A percentile compares a stretch with the other conserved stretches of the same genome.
Conservation (phyloP, 768 basidiomycete species). For the Kwoniella shandongensis region DNA sequence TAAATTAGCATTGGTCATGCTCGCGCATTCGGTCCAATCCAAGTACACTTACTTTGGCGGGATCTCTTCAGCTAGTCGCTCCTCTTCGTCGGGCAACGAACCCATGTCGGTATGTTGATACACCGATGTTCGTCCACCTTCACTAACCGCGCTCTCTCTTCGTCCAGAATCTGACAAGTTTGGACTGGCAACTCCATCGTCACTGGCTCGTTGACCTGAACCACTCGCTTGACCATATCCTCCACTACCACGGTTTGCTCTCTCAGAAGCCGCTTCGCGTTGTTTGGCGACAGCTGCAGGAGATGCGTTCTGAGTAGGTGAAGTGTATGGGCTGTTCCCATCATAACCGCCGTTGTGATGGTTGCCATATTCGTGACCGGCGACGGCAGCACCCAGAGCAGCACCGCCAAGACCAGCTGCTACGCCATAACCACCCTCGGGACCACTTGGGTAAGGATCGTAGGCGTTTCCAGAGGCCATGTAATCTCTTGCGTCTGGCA, state of each 20-base stretch:
- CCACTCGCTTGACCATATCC: conserved; percentile 9
- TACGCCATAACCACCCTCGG: conserved; percentile 40
- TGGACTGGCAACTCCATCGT: conserved; percentile 4
- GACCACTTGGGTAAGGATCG: conserved; percentile 27
- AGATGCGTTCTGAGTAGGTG: conserved; percentile 5
- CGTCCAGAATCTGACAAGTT: conserved; percentile 3
- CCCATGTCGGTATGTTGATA: conserved; percentile 47
- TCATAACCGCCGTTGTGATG: neutral
- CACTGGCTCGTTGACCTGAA: conserved; percentile 3
- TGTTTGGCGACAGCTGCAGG: conserved; percentile 33
- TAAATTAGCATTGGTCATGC: neutral
- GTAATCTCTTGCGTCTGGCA: conserved; percentile 44
- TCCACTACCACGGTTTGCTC: conserved; percentile 11
- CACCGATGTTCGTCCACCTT: conserved; percentile 18
- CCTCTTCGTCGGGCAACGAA: conserved; percentile 21
- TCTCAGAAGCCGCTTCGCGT: conserved; percentile 25
- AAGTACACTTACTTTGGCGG: conserved; percentile 47
- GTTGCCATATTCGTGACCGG: conserved; percentile 7
- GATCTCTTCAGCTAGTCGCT: conserved; percentile 31
- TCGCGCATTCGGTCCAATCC: too few relatives aligned
- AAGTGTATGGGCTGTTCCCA: neutral
- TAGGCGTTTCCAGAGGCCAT: conserved; percentile 21
- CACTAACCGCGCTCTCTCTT: conserved; percentile 15
- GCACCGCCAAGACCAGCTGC: conserved; percentile 26
- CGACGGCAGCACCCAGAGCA: conserved; percentile 29